Conservation (phyloP, 2,329 filamentous ascomycete species). For the Aureobasidium melanogenum region DNA sequence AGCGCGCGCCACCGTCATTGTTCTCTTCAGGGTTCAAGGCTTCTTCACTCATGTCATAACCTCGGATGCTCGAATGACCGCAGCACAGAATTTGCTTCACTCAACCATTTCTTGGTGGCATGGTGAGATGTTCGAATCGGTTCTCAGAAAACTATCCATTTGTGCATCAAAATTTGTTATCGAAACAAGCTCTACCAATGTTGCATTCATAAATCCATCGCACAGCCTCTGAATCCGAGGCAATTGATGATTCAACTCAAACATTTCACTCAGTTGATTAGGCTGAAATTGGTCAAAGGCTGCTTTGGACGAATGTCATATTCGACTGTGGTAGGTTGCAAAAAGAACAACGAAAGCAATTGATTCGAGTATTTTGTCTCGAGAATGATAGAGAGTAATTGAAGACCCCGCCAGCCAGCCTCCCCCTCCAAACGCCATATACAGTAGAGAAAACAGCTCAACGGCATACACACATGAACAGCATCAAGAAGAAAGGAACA, state of each 20-base stretch:
- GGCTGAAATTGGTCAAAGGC: background rate
- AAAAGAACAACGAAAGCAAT: background rate
- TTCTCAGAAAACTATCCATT: background rate
- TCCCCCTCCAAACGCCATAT: background rate
- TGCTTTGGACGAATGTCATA: background rate
- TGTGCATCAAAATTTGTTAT: no score
- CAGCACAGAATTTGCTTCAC: background rate
- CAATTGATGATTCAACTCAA: no score
- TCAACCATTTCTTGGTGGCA: background rate
- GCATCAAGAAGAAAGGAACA: background rate
- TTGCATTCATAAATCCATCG: no score
- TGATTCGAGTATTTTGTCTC: background rate
- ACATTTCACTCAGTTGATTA: no score
- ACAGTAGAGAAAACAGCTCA: background rate
- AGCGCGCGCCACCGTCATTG: background rate
- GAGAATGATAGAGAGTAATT: background rate
- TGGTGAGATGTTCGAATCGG: background rate
- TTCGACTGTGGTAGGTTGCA: no score
- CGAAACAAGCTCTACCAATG: no score
- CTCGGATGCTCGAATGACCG: background rate
- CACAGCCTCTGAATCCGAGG: no score
- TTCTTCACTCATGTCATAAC: background rate
- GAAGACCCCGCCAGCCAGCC: background rate
- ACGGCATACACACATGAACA: conserved; percentile 9
- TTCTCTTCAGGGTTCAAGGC: background rate